phyloP scores from a whole-genome alignment of 2,329 filamentous ascomycete species.

The Xylariomycetidae sp. region DNA sequence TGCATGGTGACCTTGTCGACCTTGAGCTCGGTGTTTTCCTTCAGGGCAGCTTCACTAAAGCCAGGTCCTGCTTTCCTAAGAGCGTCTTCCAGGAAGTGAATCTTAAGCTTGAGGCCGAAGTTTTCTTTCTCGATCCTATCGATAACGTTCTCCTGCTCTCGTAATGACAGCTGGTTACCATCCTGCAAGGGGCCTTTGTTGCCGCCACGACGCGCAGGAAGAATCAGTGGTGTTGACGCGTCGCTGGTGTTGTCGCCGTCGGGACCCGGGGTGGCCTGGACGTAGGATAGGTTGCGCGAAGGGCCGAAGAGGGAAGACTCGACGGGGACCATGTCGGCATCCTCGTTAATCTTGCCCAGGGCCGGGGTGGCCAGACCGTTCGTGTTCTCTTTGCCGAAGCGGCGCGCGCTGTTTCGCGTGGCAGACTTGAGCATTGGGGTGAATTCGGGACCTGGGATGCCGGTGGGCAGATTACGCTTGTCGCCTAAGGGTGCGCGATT shows the following conservation, averaged over 20 bases:
- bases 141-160: constrained; percentile 92
- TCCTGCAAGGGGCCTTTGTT: constrained; percentile 68
- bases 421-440: constrained; percentile 84
- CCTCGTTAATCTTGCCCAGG: constrained; percentile 58
- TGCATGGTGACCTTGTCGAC: constrained; percentile 85
- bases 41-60: constrained; percentile 81
- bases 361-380: constrained; percentile 63
- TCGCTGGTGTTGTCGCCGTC: constrained; percentile 73
- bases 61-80: constrained; percentile 81
- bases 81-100: constrained; percentile 91
- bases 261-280: constrained; percentile 68
- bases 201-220: constrained; percentile 57
- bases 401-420: constrained; percentile 65
- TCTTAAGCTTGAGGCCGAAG: constrained; percentile 92
- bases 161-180: constrained; percentile 83
- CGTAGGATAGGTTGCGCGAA: constrained; percentile 57
- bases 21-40: constrained; percentile 94
- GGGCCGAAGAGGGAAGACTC: constrained; percentile 67
- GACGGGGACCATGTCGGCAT: constrained; percentile 63
- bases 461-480: constrained; percentile 63
- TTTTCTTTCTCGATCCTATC: constrained; percentile 98
- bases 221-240: constrained; percentile 74
- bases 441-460: constrained; percentile 70
- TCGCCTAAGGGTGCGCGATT: constrained; percentile 63
- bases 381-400: constrained; percentile 55